Evolutionary conservation across 768 basidiomycete genomes (phyloP).

Genomic region (Leccinum obscurum): DNA sequence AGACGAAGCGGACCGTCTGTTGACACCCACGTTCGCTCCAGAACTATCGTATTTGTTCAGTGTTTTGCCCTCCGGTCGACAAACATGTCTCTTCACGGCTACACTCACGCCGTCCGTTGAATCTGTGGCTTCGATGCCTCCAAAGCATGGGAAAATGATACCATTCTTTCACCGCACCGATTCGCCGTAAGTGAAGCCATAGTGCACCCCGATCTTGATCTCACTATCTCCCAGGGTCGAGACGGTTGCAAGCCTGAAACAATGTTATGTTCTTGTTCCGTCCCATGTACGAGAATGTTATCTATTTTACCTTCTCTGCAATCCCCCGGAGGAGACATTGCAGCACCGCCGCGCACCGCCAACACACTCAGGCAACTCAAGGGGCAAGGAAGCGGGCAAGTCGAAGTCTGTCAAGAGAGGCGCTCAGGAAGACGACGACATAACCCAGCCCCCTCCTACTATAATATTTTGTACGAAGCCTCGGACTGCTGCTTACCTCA

Average conservation of each 20-base stretch:
- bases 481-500: slow-evolving; percentile 88
- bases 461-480: slow-evolving; percentile 92
- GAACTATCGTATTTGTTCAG: slow-evolving; percentile 80
- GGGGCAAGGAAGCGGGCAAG: slow-evolving; percentile 32
- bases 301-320: slow-evolving; percentile 83
- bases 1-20: slow-evolving; percentile 93
- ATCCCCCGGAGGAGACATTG: slow-evolving; percentile 80
- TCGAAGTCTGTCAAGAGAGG: slow-evolving; percentile 36
- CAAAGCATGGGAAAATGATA: slow-evolving; percentile 78
- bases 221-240: slow-evolving; percentile 57
- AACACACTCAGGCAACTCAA: slow-evolving; percentile 32
- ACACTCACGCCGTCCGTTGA: slow-evolving; percentile 90
- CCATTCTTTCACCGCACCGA: slow-evolving; percentile 85
- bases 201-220: not conserved
- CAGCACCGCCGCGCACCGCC: slow-evolving; percentile 67
- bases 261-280: slow-evolving; percentile 89
- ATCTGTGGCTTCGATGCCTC: slow-evolving; percentile 65
- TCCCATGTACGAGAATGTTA: slow-evolving; percentile 94
- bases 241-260: slow-evolving; percentile 86
- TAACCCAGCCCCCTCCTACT: slow-evolving; percentile 85
- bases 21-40: slow-evolving; percentile 85
- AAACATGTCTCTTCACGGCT: slow-evolving; percentile 96
- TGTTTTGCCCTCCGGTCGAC: slow-evolving; percentile 79
- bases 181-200: slow-evolving; percentile 55
- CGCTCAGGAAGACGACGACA: slow-evolving; percentile 44